Evolutionary conservation across 202 grass and related monocot species (phyloP), one percentile per base, ranked within the genome.

Genomic region (Zoysia matrella): DNA sequence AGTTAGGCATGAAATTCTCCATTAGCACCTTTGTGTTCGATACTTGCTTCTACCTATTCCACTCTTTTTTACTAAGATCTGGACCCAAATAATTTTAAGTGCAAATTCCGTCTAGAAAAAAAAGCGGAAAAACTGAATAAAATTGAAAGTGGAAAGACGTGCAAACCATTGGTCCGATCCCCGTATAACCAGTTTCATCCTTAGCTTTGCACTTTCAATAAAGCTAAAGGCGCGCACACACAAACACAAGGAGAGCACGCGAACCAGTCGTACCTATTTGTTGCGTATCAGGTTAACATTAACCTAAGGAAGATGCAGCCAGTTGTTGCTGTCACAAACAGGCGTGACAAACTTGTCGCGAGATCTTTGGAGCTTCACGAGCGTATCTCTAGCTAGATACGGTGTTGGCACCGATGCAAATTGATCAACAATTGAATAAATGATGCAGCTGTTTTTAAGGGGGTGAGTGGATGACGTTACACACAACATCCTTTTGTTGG

Each of bases 201-300:
- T 65, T 84, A 47, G 74, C 82, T 84, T 72, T 78, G 7, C 57
- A 22, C 82, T 84, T 71, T 54, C 66, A 60, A 84, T 78, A 84
- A 78, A 84, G 82, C 55, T 56, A 78, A 71, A 71, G 16, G 47
- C 71, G 22, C 22, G 22, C 22, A 30, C 22, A 78, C 62, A 16
- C 40, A 71, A 43, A 18, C 43, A 41, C 13, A 60, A 11, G 43
- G 60, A 51, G 60, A 77, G 73, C 47, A 36, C 47, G 67, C 6
- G 65, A 67, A 55, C 62, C 61, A 30, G 51, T 56, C 76, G n/a
- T 50, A 44, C 15, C 13, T 70, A 36, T 4, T 57, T 7, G 18
- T 8, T 69, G 57, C 11, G 30, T 4, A 65, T 13, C 16, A 57
- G 65, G 69, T 51, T 51, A 43, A 6, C 46, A n/a, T 12, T 30